Evolutionary conservation across 2,329 filamentous ascomycete species (phyloP), one percentile per base, ranked within the genome.

Genomic region (Ascochyta fabae): DNA sequence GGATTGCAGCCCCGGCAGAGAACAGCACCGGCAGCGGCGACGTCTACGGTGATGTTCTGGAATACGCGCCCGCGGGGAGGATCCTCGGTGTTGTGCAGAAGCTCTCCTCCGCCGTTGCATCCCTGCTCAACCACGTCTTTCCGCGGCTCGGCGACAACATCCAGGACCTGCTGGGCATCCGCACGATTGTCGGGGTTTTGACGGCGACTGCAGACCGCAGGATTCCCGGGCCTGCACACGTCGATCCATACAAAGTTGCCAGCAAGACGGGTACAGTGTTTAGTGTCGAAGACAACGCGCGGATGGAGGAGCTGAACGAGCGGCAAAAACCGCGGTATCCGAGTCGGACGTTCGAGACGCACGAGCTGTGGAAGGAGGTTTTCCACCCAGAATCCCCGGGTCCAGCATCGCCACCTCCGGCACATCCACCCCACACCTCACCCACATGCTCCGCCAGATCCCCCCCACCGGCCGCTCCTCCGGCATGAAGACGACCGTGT

Each of bases 401-500:
- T 74, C 67, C 49, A 73, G 49, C 44, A 73, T 57, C 42, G 60
- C 65, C 15, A 67, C 65, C 39, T 70, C 68, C 3, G 67, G 63
- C 15, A 65, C 66, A 8, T 71, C 67, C 6, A 74, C 61, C 19
- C 71, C 70, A 56, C 72, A 75, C 26, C 57, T 66, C 4, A 74
- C 66, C 31, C 50, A 72, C 71, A 75, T 74, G 52, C 71, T 75
- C 36, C 53, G 70, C 72, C 72, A 75, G 7, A 68, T 49, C 10
- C 67, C 71, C 6, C 71, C 72, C 2, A 71, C 66, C 7, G 67
- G 47, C 31, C 70, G 63, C 46, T 73, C 70, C 35, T 75, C 73
- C 2, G 71, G 71, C 68, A 74, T 72, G 51, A 74, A 74, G 0
- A 74, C 71, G 0, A 71, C 70, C 0, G 71, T 74, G 15, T 73